phyloP scores from a whole-genome alignment of 805 yeast species.

The Jamesozyma hellenica region DNA sequence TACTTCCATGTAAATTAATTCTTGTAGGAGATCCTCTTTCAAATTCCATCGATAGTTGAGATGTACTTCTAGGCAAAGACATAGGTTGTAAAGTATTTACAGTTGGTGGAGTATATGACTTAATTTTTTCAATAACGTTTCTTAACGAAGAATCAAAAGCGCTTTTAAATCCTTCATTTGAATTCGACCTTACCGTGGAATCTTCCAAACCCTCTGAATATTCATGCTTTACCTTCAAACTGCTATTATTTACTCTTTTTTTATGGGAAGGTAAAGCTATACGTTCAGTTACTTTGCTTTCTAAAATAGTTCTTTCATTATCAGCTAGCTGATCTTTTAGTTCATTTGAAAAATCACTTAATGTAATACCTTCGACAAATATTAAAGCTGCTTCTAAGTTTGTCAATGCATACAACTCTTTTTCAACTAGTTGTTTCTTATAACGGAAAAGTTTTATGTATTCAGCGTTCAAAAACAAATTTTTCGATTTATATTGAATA shows the following conservation, averaged over 20 bases:
- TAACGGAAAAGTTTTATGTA: conserved; percentile 27
- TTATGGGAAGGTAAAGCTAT: conserved; percentile 12
- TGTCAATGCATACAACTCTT: conserved; percentile 27
- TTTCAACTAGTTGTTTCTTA: conserved; percentile 25
- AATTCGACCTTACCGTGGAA: conserved; percentile 11
- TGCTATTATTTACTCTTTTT: background rate
- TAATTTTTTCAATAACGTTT: conserved; percentile 24
- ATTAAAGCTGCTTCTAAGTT: conserved; percentile 28
- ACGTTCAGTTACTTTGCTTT: conserved; percentile 14
- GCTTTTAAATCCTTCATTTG: conserved; percentile 23
- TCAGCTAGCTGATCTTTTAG: conserved; percentile 11
- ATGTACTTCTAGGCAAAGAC: conserved; percentile 11
- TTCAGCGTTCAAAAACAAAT: conserved; percentile 21
- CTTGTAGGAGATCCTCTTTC: conserved; percentile 3
- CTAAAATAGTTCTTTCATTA: conserved; percentile 11
- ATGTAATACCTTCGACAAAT: conserved; percentile 25
- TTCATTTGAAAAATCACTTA: conserved; percentile 16
- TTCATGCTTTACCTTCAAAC: background rate
- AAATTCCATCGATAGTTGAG: conserved; percentile 11
- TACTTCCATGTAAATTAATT: background rate
- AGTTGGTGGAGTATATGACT: conserved; percentile 25
- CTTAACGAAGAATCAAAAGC: conserved; percentile 25
- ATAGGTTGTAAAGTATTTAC: conserved; percentile 7
- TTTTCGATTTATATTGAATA: conserved; percentile 16
- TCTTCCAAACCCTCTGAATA: background rate